Evolutionary conservation across 2,329 filamentous ascomycete species (phyloP).

Genomic region (Helminthosporium solani): DNA sequence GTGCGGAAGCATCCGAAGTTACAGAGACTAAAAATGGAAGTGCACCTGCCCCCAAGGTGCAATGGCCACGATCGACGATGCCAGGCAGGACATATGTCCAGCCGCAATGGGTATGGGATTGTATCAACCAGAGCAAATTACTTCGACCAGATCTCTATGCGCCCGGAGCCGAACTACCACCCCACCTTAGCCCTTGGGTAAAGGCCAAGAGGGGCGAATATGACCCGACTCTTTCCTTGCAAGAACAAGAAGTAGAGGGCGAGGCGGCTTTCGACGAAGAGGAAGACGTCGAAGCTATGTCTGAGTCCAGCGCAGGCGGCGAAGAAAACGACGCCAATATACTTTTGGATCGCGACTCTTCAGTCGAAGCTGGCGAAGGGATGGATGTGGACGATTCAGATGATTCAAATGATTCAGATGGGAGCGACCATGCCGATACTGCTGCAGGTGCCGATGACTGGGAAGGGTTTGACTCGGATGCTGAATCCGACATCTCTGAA

Average conservation of each 20-base stretch:
- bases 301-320: conserved; percentile 44
- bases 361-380: conserved; percentile 51
- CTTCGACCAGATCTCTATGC: conserved; percentile 85
- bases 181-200: conserved; percentile 95
- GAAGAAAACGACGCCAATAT: conserved; percentile 30
- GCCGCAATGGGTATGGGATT: conserved; percentile 99
- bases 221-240: conserved; percentile 82
- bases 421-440: conserved; percentile 51
- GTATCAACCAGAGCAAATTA: conserved; percentile 86
- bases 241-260: conserved; percentile 82
- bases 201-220: conserved; percentile 84
- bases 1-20: conserved; percentile 43
- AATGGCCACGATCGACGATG: conserved; percentile 68
- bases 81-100: conserved; percentile 93
- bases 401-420: conserved; percentile 49
- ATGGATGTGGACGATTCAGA: conserved; percentile 51
- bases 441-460: conserved; percentile 39
- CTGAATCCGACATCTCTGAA: conserved; percentile 53
- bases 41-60: conserved; percentile 43
- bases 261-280: conserved; percentile 71
- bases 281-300: conserved; percentile 41
- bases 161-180: conserved; percentile 84
- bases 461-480: conserved; percentile 52
- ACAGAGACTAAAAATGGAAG: conserved; percentile 58
- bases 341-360: conserved; percentile 42